Conservation (phyloP, 2,329 filamentous ascomycete species). For the Aureobasidium sp. region DNA sequence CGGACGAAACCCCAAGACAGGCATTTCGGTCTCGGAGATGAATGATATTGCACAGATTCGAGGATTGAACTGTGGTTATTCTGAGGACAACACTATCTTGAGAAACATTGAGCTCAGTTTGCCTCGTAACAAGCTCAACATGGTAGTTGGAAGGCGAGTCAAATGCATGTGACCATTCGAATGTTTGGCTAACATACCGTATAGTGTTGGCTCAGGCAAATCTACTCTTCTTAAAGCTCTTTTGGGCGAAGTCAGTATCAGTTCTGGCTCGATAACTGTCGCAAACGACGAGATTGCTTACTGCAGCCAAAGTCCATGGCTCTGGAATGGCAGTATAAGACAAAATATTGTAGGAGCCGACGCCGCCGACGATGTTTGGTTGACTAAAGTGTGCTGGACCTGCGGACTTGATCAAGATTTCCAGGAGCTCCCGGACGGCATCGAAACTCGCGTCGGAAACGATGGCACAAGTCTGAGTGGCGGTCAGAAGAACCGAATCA, state of each 20-base stretch:
- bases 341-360: constrained; percentile 74
- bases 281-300: constrained; percentile 13
- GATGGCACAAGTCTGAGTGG: constrained; percentile 80
- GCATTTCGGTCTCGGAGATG: background rate
- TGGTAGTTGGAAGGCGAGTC: constrained; percentile 15
- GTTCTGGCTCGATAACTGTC: constrained; percentile 6
- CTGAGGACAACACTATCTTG: constrained; percentile 11
- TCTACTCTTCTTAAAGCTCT: constrained; percentile 16
- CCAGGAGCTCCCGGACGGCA: constrained; percentile 66
- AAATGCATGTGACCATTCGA: too few species aligned
- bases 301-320: constrained; percentile 45
- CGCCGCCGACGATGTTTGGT: constrained; percentile 60
- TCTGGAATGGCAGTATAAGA: constrained; percentile 70
- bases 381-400: constrained; percentile 59
- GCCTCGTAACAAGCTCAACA: constrained; percentile 13
- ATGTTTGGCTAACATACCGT: background rate
- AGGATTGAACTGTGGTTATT: constrained; percentile 7
- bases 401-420: constrained; percentile 71
- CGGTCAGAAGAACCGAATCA: constrained; percentile 75
- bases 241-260: constrained; percentile 13
- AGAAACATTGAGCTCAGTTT: constrained; percentile 10
- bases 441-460: constrained; percentile 72
- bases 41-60: background rate
- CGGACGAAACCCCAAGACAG: background rate
- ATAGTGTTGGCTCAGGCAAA: constrained; percentile 17